Percentiles rank a stretch among this genome's conserved stretches.
Evolutionary conservation across 1,284 basidiomycete genomes (phyloP).

Genomic region (Sutorius eximius): DNA sequence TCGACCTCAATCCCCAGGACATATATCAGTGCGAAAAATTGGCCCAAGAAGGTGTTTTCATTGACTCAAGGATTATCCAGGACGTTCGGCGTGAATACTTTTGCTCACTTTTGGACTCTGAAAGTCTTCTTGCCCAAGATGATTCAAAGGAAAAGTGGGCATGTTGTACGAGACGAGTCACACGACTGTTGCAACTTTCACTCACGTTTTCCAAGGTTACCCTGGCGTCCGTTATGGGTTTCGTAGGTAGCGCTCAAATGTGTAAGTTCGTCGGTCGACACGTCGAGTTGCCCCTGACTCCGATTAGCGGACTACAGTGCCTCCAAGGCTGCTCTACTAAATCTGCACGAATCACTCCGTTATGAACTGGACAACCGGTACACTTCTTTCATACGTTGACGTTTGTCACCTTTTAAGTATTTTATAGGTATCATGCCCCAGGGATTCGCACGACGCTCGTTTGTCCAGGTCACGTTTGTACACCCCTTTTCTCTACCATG

Average conservation of each 20-base stretch:
- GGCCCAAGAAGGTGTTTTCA: neutral
- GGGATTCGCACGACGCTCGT: conserved; percentile 80
- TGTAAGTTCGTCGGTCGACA: conserved; percentile 47
- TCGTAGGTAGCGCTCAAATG: conserved; percentile 77
- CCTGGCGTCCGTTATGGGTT: conserved; percentile 78
- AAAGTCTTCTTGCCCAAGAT: conserved; percentile 93
- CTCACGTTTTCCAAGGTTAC: conserved; percentile 54
- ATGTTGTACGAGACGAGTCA: conserved; percentile 65
- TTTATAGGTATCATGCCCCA: conserved; percentile 65
- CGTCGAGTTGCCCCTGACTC: neutral
- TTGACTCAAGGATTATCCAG: conserved; percentile 41
- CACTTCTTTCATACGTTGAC: conserved; percentile 6
- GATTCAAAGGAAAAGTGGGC: conserved; percentile 75
- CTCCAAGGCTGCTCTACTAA: conserved; percentile 81
- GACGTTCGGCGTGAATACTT: conserved; percentile 86
- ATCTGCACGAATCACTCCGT: conserved; percentile 77
- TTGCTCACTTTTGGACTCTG: conserved; percentile 88
- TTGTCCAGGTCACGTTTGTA: conserved; percentile 72
- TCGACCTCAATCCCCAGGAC: conserved; percentile 78
- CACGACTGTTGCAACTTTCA: neutral
- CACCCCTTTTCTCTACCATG: conserved; percentile 70
- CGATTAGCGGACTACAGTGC: conserved; percentile 80
- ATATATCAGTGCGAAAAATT: conserved; percentile 67
- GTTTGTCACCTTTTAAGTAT: conserved; percentile 5
- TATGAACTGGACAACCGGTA: conserved; percentile 81